Conservation (phyloP, 345 rosid species). For the Cochlearia excelsa region DNA sequence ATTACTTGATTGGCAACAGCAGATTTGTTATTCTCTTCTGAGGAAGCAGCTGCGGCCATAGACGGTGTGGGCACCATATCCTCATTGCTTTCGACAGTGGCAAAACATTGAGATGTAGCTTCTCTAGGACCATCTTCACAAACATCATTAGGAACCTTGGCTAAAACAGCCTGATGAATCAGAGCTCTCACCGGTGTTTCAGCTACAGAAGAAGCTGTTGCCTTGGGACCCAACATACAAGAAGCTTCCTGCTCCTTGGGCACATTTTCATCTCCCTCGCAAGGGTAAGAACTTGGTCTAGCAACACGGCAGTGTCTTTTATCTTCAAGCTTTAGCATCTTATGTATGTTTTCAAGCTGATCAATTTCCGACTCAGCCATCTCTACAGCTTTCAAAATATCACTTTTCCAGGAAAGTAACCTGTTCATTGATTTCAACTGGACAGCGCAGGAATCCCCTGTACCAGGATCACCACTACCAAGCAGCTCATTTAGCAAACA, state of each 20-base stretch:
- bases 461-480: constrained; percentile 56
- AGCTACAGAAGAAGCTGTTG: constrained; percentile 42
- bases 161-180: constrained; percentile 40
- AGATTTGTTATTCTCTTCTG: constrained; percentile 19
- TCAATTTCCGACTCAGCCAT: constrained; percentile 84
- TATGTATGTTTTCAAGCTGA: constrained; percentile 70
- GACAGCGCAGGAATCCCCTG: constrained; percentile 55
- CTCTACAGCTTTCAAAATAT: constrained; percentile 67
- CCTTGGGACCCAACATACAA: constrained; percentile 46
- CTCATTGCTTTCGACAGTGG: constrained; percentile 32
- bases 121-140: constrained; percentile 66
- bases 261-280: constrained; percentile 35
- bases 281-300: constrained; percentile 30
- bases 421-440: constrained; percentile 49
- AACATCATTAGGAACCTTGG: constrained; percentile 37
- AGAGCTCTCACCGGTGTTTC: constrained; percentile 35
- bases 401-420: constrained; percentile 61
- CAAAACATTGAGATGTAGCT: constrained; percentile 49
- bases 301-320: constrained; percentile 32
- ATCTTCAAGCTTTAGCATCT: constrained; percentile 45
- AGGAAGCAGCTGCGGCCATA: constrained; percentile 22
- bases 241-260: constrained; percentile 32
- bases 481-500: constrained; percentile 61
- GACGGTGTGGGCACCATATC: constrained; percentile 33
- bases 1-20: constrained; percentile 22